Evolutionary conservation across 1,284 basidiomycete species (phyloP).

Genomic region (Ceratobasidium sp.): DNA sequence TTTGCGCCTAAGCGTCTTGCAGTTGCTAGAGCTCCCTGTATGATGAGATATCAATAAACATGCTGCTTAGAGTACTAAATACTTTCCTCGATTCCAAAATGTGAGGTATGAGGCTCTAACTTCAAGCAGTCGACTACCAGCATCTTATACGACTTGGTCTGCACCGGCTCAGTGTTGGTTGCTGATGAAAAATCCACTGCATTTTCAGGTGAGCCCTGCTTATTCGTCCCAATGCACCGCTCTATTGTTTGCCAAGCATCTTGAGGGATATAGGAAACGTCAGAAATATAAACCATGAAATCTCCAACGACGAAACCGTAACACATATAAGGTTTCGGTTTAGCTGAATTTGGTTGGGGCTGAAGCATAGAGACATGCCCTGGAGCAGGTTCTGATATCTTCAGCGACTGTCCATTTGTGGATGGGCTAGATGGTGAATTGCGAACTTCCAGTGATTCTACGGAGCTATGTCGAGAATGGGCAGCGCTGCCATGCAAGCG

Average conservation of each 20-base stretch:
- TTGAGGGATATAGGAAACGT: conserved; percentile 76
- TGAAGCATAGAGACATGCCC: not conserved
- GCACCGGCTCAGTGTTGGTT: not conserved
- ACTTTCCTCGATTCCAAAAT: conserved; percentile 64
- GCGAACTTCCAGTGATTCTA: conserved; percentile 5
- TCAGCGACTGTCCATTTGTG: not conserved
- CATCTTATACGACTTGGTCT: conserved; percentile 47
- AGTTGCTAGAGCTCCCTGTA: conserved; percentile 55
- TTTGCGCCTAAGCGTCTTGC: conserved; percentile 63
- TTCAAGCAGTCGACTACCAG: conserved; percentile 76
- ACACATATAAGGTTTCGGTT: conserved; percentile 63
- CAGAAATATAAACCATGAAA: conserved; percentile 72
- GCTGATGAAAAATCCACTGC: too few relatives aligned
- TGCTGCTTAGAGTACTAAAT: not conserved
- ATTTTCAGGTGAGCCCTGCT: not conserved
- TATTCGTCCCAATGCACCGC: not conserved
- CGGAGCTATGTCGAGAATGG: conserved; percentile 20
- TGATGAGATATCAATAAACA: not conserved
- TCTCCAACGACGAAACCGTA: conserved; percentile 77
- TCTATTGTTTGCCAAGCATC: conserved; percentile 64
- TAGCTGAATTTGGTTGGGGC: not conserved
- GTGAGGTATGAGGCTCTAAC: conserved; percentile 67
- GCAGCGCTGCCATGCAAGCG: not conserved
- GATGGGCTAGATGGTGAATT: not conserved
- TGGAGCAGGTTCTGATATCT: not conserved